Base-by-base conservation (phyloP, 202 grass and related monocot genomes). In the Brachypodium distachyon region DNA sequence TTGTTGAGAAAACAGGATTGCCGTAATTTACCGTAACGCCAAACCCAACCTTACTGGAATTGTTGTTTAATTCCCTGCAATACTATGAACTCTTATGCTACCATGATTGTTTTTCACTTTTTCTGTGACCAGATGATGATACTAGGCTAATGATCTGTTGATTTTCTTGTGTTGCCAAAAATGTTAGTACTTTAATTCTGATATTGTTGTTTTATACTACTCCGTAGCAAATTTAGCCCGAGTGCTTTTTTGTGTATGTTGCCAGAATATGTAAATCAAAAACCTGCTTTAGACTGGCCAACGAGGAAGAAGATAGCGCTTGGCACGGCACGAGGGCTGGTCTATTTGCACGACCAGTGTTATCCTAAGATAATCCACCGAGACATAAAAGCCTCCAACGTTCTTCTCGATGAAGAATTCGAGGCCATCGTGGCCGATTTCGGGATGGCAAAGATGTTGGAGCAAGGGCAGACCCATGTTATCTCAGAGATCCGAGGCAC, bases 361-460 rank as follows among this genome's bases (percentile, higher is more conserved):
- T 87, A 93, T 37, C 87, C 82, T 29, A 97, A 87, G 50, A 97
- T 97, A 63, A 93, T 94, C 32, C 94, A 94, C 65, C 61, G 94
- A 10, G 94, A 97, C 67, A 92, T 97, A 77, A 97, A 97, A 84
- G 94, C 82, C 13, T 88, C 84, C 17, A 97, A 97, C 1, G 23
- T 94, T 77, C 94, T 97, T 47, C 91, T 97, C 21, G 94, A 94
- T 77, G 86, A 88, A 53, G 56, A 84, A 84, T 69, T 94, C 28
- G 91, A 97, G 79, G 91, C 94, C 12, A 51, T 94, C 53, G 87
- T 97, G 36, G 89, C 91, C 0, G 91, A 97, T 87, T 97, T 94
- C 28, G 94, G 94, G 14, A 62, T 94, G 61, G 91, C 84, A 68
- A 94, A 94, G 72, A 83, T 97, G 46, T 70, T 97, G 67, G 89